Percentiles rank a stretch among this genome's conserved stretches.
These are phyloP conservation scores for Penicillium tannophilum DNA, from an alignment of 495 filamentous ascomycete genomes.

Conservation along the genomic window DNA sequence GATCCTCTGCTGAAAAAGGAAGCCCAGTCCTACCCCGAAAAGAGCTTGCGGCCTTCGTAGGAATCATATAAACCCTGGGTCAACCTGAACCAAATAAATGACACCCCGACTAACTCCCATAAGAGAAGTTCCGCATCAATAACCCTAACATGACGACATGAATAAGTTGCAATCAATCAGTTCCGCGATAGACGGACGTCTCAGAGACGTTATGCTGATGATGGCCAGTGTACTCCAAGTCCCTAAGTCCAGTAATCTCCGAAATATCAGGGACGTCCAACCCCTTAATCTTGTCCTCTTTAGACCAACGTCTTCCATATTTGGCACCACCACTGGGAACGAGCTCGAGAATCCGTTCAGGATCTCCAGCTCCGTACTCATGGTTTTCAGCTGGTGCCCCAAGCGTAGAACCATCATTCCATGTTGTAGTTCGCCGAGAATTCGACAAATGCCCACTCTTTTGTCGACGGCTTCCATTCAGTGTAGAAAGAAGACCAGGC, in stretches of 20 bases:
- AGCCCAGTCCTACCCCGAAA: background rate
- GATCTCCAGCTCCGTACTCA: slow-evolving; percentile 35
- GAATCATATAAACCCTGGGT: background rate
- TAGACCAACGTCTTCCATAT: slow-evolving; percentile 4
- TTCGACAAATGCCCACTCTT: slow-evolving; percentile 18
- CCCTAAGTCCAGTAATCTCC: slow-evolving; percentile 4
- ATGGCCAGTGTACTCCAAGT: background rate
- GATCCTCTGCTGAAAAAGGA: background rate
- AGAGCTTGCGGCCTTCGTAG: background rate
- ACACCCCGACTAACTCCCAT: background rate
- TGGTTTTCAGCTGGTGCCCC: slow-evolving; percentile 36
- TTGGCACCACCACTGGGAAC: slow-evolving; percentile 20
- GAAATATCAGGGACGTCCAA: slow-evolving; percentile 10
- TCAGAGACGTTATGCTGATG: background rate
- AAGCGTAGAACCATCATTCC: slow-evolving; percentile 37
- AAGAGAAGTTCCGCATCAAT: background rate
- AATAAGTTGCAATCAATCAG: background rate
- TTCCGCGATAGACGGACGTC: background rate
- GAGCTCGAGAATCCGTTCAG: slow-evolving; percentile 29
- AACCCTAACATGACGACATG: background rate
- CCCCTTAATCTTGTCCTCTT: slow-evolving; percentile 13
- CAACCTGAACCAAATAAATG: background rate
- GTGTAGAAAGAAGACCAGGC: slow-evolving; percentile 35
- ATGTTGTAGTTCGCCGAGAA: slow-evolving; percentile 28
- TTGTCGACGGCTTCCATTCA: slow-evolving; percentile 25